A percentile compares a stretch with the other conserved stretches of the same genome.
phyloP scores from a whole-genome alignment of 2,329 filamentous ascomycete species.

The Claviceps spartinae region DNA sequence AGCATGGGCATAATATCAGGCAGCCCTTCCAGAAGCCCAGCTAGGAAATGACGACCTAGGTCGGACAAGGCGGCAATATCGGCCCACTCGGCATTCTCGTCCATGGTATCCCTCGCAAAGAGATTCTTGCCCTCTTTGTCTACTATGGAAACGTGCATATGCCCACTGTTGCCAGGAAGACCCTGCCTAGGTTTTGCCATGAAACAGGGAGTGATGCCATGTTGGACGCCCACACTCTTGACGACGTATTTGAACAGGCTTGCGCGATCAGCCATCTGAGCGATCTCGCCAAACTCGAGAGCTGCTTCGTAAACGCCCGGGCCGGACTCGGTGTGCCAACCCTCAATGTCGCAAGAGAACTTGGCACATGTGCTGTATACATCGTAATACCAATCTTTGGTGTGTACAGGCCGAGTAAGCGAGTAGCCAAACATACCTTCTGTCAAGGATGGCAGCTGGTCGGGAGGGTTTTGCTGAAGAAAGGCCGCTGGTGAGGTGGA shows the following conservation, averaged over 20 bases:
- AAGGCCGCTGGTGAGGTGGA: conserved; percentile 58
- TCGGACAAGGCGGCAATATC: conserved; percentile 77
- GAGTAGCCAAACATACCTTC: conserved; percentile 97
- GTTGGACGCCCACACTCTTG: conserved; percentile 74
- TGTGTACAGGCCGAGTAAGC: conserved; percentile 72
- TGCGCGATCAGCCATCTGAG: conserved; percentile 82
- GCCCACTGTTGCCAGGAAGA: conserved; percentile 85
- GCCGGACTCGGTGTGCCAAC: conserved; percentile 91
- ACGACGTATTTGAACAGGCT: conserved; percentile 90
- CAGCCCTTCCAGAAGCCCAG: conserved; percentile 75
- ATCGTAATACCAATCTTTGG: conserved; percentile 84
- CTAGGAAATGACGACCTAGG: conserved; percentile 82
- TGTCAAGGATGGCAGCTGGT: conserved; percentile 64
- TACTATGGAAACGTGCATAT: conserved; percentile 86
- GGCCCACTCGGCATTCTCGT: conserved; percentile 56
- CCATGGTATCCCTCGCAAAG: conserved; percentile 58
- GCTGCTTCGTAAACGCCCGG: conserved; percentile 94
- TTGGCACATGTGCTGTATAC: conserved; percentile 67
- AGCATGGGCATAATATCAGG: conserved; percentile 93
- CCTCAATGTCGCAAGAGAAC: conserved; percentile 74
- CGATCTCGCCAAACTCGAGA: conserved; percentile 78
- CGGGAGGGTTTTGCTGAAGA: conserved; percentile 57
- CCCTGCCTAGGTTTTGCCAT: conserved; percentile 95
- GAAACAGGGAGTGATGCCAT: conserved; percentile 91
- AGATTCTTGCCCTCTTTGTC: conserved; percentile 73